Conservation (phyloP, 805 yeast genomes). For the Pichia manshurica region DNA sequence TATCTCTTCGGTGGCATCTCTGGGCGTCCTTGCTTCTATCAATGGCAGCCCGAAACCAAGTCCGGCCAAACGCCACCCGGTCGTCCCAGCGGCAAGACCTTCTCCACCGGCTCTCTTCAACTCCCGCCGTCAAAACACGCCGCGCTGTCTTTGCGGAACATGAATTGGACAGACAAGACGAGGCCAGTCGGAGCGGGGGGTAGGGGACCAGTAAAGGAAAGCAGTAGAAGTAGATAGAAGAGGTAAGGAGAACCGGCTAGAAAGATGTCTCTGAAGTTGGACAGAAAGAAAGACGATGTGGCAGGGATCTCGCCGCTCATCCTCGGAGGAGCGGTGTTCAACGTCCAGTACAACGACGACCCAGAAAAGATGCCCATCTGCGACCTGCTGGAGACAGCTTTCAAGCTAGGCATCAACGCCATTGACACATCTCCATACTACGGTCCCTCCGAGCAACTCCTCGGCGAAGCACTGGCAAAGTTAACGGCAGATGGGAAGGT, state of each 20-base stretch:
- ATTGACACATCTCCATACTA: constrained; percentile 92
- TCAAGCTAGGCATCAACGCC: constrained; percentile 64
- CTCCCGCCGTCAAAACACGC: no score
- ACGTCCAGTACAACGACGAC: constrained; percentile 67
- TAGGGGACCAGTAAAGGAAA: no score
- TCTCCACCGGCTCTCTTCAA: no score
- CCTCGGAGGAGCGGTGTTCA: constrained; percentile 87
- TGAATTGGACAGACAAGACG: no score
- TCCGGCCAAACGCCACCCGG: no score
- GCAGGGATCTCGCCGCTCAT: constrained; percentile 50
- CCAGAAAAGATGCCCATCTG: constrained; percentile 56
- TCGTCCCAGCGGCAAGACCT: no score
- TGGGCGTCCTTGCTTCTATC: no score
- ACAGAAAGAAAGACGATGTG: constrained; percentile 24
- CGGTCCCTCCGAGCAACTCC: constrained; percentile 74
- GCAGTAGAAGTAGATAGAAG: no score
- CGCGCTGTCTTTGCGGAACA: no score
- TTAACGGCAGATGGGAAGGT: constrained; percentile 32
- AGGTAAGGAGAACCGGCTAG: no score
- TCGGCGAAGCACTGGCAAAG: constrained; percentile 59
- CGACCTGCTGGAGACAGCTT: constrained; percentile 54
- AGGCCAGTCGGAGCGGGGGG: no score
- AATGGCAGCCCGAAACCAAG: no score
- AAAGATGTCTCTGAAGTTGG: constrained; percentile 19
- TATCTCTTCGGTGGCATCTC: constrained; percentile 11